Evolutionary conservation across 2,329 filamentous ascomycete species (phyloP).

Genomic region (Purpureocillium takamizusanense): DNA sequence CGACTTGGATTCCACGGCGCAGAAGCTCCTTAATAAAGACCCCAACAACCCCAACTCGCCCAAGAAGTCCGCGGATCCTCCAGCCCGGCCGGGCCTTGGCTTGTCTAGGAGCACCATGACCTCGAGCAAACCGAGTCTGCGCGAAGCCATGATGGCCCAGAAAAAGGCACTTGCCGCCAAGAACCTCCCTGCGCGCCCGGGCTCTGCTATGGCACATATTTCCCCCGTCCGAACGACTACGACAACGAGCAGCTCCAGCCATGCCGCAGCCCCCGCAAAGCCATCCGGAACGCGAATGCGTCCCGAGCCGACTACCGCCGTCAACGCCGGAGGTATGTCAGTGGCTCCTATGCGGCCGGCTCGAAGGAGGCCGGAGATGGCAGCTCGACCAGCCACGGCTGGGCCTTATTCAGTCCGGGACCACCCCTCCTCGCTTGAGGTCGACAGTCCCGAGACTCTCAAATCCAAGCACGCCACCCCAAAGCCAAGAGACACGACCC

Average conservation of each 20-base stretch:
- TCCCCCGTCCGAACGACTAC: slow-evolving; percentile 35
- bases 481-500: slow-evolving; percentile 42
- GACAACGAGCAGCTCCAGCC: slow-evolving; percentile 25
- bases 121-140: slow-evolving; percentile 55
- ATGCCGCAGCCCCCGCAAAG: slow-evolving; percentile 17
- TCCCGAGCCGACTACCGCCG: slow-evolving; percentile 33
- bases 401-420: slow-evolving; percentile 55
- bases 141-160: slow-evolving; percentile 77
- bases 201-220: slow-evolving; percentile 55
- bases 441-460: slow-evolving; percentile 35
- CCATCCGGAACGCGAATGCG: slow-evolving; percentile 28
- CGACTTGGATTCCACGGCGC: slow-evolving; percentile 67
- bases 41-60: slow-evolving; percentile 69
- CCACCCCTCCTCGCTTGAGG: slow-evolving; percentile 25
- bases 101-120: slow-evolving; percentile 55
- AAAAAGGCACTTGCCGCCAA: slow-evolving; percentile 51
- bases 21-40: slow-evolving; percentile 73
- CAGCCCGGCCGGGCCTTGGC: slow-evolving; percentile 46
- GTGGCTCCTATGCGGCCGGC: slow-evolving; percentile 54
- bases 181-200: slow-evolving; percentile 47
- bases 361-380: slow-evolving; percentile 48
- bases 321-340: slow-evolving; percentile 49
- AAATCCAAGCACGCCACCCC: slow-evolving; percentile 39
- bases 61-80: slow-evolving; percentile 38
- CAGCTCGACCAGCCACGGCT: slow-evolving; percentile 52